Conservation (phyloP, 305 asterid species). For the Solanum hybrid region DNA sequence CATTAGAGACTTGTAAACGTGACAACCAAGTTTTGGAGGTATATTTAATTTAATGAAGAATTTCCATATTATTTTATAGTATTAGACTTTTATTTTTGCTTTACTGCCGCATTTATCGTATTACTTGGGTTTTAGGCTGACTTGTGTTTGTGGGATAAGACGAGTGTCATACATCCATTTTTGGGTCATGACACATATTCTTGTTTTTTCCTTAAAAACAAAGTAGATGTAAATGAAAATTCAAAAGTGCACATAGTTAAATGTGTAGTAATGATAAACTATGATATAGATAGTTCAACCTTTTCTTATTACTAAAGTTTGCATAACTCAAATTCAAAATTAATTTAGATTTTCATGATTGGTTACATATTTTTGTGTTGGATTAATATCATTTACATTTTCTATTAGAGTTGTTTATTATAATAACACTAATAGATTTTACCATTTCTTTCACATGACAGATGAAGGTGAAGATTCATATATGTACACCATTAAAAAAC, state of each 20-base stretch:
- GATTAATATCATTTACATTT: not conserved
- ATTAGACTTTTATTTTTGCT: not conserved
- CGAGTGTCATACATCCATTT: too few species aligned
- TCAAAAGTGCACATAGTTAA: not conserved
- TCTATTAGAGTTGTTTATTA: not conserved
- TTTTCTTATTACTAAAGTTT: not conserved
- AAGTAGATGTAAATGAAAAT: not conserved
- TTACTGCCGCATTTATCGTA: too few species aligned
- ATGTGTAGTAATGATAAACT: not conserved
- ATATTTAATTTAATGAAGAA: not conserved
- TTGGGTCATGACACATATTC: not conserved
- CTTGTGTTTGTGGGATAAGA: not conserved
- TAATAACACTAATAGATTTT: not conserved
- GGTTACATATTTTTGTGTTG: not conserved
- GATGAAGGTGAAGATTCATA: not conserved
- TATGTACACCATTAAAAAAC: too few species aligned
- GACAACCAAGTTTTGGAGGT: not conserved
- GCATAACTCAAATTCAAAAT: not conserved
- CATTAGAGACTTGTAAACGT: not conserved
- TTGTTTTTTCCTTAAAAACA: too few species aligned
- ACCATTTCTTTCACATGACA: not conserved
- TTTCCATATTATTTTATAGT: not conserved
- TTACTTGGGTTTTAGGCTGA: not conserved
- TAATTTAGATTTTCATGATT: not conserved
- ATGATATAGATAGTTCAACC: too few species aligned